phyloP scores from a whole-genome alignment of 805 yeast genomes.

The Zygosaccharomyces siamensis region DNA sequence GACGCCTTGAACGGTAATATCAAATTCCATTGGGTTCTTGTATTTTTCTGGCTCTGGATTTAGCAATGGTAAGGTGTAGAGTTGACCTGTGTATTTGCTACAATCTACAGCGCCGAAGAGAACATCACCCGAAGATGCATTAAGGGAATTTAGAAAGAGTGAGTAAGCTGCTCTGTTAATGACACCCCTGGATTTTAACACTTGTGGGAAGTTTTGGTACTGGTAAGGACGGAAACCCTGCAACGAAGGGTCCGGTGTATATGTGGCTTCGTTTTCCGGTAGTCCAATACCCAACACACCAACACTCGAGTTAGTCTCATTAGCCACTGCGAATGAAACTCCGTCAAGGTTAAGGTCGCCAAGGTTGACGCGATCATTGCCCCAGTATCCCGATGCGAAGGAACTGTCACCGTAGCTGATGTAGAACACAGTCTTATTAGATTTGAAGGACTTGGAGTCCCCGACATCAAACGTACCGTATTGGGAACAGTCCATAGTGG shows the following conservation, averaged over 20 bases:
- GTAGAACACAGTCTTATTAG: conserved; percentile 36
- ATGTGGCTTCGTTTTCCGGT: conserved; percentile 62
- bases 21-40: conserved; percentile 27
- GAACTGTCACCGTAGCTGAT: conserved; percentile 52
- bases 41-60: conserved; percentile 29
- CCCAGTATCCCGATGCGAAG: conserved; percentile 42
- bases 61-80: conserved; percentile 48
- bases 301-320: conserved; percentile 51
- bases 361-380: conserved; percentile 52
- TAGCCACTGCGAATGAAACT: conserved; percentile 72
- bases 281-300: conserved; percentile 78
- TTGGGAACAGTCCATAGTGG: conserved; percentile 36
- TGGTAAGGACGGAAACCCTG: conserved; percentile 29
- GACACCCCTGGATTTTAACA: conserved; percentile 52
- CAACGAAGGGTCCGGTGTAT: conserved; percentile 24
- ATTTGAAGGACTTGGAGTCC: conserved; percentile 23
- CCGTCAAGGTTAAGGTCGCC: conserved; percentile 46
- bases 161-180: conserved; percentile 57
- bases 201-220: conserved; percentile 64
- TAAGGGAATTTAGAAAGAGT: conserved; percentile 47
- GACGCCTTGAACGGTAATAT: conserved; percentile 35
- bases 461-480: conserved; percentile 36
- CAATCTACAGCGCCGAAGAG: conserved; percentile 72
- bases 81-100: conserved; percentile 50
- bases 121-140: conserved; percentile 46